Percentiles rank a stretch among this genome's conserved stretches.
phyloP scores from a whole-genome alignment of 768 basidiomycete genomes.

The Neoboletus magnificus region DNA sequence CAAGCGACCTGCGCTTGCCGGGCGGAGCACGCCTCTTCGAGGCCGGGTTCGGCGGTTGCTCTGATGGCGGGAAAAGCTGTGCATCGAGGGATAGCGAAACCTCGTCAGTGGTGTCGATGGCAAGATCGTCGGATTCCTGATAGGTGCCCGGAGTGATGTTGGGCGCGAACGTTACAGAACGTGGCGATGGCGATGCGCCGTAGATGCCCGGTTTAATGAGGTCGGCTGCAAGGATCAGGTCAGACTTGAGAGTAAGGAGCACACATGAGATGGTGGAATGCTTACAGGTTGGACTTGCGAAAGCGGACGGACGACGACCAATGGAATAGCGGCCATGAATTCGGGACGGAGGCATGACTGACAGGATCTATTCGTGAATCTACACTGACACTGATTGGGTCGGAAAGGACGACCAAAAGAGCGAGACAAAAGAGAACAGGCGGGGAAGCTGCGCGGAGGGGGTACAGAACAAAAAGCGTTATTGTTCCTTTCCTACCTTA shows the following conservation, averaged over 20 bases:
- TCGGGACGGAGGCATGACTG: constrained; percentile 17
- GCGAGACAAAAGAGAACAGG: constrained; percentile 21
- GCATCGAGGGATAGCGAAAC: constrained; percentile 32
- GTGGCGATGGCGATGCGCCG: constrained; percentile 41
- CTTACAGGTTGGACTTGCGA: constrained; percentile 28
- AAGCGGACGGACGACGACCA: constrained; percentile 41
- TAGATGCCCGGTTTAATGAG: constrained; percentile 55
- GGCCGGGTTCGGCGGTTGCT: constrained; percentile 36
- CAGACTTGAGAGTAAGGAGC: neutral
- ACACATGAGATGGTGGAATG: neutral
- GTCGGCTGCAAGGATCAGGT: constrained; percentile 18
- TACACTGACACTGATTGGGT: constrained; percentile 1
- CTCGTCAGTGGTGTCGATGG: constrained; percentile 25
- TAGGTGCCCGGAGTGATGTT: constrained; percentile 57
- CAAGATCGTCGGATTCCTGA: constrained; percentile 33
- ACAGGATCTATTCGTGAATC: constrained; percentile 22
- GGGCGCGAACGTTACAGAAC: constrained; percentile 59
- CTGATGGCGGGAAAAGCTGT: constrained; percentile 55
- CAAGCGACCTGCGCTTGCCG: constrained; percentile 60
- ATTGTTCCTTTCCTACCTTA: constrained; percentile 29
- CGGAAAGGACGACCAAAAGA: constrained; percentile 9
- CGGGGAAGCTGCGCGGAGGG: neutral
- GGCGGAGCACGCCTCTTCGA: constrained; percentile 51
- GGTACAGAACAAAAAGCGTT: constrained; percentile 17
- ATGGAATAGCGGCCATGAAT: constrained; percentile 27